These are phyloP conservation scores for Haplographium delicatum DNA, from an alignment of 495 filamentous ascomycete species.

Conservation along the genomic window DNA sequence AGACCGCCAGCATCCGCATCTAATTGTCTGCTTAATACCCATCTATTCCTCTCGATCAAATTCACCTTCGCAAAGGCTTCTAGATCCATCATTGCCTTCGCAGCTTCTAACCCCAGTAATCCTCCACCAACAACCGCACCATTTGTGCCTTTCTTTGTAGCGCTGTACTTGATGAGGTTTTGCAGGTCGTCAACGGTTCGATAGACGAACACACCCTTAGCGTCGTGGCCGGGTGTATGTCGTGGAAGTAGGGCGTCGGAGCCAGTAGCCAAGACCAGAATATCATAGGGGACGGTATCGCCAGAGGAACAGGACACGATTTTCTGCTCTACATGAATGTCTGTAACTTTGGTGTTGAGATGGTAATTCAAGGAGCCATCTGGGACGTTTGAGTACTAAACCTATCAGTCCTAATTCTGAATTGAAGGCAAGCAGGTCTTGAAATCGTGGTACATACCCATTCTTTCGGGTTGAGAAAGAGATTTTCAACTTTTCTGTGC, in stretches of 20 bases:
- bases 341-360: conserved; percentile 73
- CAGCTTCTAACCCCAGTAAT: conserved; percentile 84
- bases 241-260: conserved; percentile 82
- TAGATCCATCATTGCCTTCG: conserved; percentile 92
- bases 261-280: conserved; percentile 86
- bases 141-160: conserved; percentile 56
- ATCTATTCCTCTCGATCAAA: conserved; percentile 83
- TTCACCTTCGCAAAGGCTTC: conserved; percentile 72
- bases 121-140: conserved; percentile 90
- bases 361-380: conserved; percentile 61
- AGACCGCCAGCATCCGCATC: conserved; percentile 79
- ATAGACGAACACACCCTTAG: conserved; percentile 91
- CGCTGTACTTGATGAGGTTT: conserved; percentile 70
- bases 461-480: conserved; percentile 85
- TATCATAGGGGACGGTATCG: conserved; percentile 72
- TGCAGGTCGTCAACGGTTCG: conserved; percentile 83
- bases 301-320: conserved; percentile 66
- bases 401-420: neutral
- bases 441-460: conserved; percentile 44
- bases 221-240: conserved; percentile 78
- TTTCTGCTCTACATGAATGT: conserved; percentile 61
- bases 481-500: conserved; percentile 81
- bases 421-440: neutral
- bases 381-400: conserved; percentile 20
- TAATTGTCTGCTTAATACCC: conserved; percentile 83